phyloP scores from a whole-genome alignment of 164 flowering plant genomes.

The Macadamia integrifolia region DNA sequence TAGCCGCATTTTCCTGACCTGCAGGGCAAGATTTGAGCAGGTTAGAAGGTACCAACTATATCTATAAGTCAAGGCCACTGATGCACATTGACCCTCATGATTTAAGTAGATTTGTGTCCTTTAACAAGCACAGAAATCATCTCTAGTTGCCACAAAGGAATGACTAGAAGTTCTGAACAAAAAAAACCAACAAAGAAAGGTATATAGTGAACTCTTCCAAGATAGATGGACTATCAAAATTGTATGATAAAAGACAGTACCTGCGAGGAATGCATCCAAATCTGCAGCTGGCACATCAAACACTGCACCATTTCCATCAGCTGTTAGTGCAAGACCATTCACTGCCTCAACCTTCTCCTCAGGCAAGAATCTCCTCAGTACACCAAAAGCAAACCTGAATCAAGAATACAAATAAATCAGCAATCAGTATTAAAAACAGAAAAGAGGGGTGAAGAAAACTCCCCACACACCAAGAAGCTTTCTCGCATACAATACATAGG shows the following conservation, averaged over 20 bases:
- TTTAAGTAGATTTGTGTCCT: too few relatives aligned
- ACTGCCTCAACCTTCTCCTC: slow-evolving; percentile 76
- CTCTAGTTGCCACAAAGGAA: neutral
- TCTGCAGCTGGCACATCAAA: slow-evolving; percentile 78
- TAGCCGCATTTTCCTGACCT: slow-evolving; percentile 76
- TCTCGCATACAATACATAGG: too few relatives aligned
- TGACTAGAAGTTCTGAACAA: neutral
- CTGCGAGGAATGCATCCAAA: slow-evolving; percentile 60
- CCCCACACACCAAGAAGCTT: too few relatives aligned
- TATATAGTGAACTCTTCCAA: too few relatives aligned
- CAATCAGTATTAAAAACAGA: neutral
- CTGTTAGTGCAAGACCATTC: slow-evolving; percentile 73
- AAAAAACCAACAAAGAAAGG: neutral
- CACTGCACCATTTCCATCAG: slow-evolving; percentile 84
- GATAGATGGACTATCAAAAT: neutral
- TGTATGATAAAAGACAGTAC: slow-evolving; percentile 23
- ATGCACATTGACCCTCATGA: too few relatives aligned
- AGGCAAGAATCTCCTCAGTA: slow-evolving; percentile 77
- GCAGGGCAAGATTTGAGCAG: slow-evolving; percentile 4
- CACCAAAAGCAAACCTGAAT: slow-evolving; percentile 57
- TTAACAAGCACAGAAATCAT: too few relatives aligned
- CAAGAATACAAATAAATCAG: neutral
- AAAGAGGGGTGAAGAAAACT: too few relatives aligned
- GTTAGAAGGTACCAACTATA: neutral
- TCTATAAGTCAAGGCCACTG: neutral